Evolutionary conservation across 176 grass and related monocot genomes (phyloP), one percentile per base, ranked within the genome.

Genomic region (Carex parvula): DNA sequence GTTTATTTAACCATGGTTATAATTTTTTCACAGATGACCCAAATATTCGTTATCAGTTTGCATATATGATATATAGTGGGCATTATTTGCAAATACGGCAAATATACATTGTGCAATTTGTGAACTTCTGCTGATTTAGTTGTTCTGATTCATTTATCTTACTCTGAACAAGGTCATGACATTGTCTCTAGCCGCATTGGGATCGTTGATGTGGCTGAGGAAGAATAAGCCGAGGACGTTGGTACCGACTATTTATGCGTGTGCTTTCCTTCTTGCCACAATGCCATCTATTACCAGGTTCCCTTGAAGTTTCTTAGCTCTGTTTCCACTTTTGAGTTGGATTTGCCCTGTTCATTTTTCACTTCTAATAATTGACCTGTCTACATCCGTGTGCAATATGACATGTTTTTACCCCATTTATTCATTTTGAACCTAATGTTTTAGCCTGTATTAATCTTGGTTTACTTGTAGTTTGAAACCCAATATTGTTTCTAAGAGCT

Each of bases 171-270:
- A 99, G 97, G 97, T 96, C 39, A 92, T 99, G 87, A 99, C 89
- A 52, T 87, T 99, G n/a, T 96, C 97, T 14, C 88, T 99, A 32
- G 93, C 93, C 84, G 93, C 93, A 60, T 60, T 96, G 41, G 93
- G 93, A 83, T 99, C 97, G 15, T 89, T 99, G 90, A 96, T 99
- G 93, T 99, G 97, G 93, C 87, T 99, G 16, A 99, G 97, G 90
- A 99, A 96, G 88, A 99, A 96, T 86, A 99, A 99, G 41, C 97
- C 97, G 65, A 96, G 64, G 58, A 92, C 93, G 46, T 85, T 96
- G 85, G 53, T 99, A 85, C 97, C 97, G 79, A 92, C 96, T 57
- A 96, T 99, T 82, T 99, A 99, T 92, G 89, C 85, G 18, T 99
- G 97, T 84, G 97, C 91, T 80, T 60, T 95, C 81, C 79, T 96